Evolutionary conservation across 768 basidiomycete species (phyloP).

Genomic region (Roridomyces roridus): DNA sequence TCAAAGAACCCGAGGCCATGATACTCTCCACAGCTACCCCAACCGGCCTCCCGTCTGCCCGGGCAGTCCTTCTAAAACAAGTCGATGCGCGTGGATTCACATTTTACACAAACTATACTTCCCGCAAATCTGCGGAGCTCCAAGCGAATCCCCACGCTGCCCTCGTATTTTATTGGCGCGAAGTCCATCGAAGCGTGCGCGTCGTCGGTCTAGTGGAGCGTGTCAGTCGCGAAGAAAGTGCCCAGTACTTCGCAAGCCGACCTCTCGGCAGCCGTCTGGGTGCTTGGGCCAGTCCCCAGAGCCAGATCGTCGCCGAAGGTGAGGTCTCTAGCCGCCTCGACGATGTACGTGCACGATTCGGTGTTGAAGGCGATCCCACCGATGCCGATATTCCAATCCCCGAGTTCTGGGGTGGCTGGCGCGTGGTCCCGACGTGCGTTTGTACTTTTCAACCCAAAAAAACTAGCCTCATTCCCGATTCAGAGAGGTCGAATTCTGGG

Average conservation of each 20-base stretch:
- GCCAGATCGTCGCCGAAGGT: constrained; percentile 74
- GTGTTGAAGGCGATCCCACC: constrained; percentile 43
- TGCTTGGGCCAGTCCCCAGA: constrained; percentile 95
- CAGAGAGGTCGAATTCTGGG: constrained; percentile 97
- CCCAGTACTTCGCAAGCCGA: constrained; percentile 81
- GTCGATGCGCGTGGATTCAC: constrained; percentile 90
- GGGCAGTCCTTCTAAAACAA: constrained; percentile 91
- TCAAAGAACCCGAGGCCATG: constrained; percentile 92
- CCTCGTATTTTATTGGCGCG: constrained; percentile 91
- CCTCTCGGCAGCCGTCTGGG: constrained; percentile 87
- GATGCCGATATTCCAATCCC: constrained; percentile 74
- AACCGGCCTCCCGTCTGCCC: constrained; percentile 80
- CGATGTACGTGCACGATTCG: constrained; percentile 63
- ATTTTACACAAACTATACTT: constrained; percentile 97
- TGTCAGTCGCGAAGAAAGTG: constrained; percentile 71
- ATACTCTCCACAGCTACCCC: constrained; percentile 75
- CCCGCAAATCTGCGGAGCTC: constrained; percentile 89
- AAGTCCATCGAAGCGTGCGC: constrained; percentile 80
- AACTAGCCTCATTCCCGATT: background rate
- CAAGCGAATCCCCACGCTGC: constrained; percentile 78
- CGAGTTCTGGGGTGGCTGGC: constrained; percentile 96
- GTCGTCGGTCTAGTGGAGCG: constrained; percentile 88
- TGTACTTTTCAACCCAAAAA: background rate
- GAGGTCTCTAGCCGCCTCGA: constrained; percentile 69
- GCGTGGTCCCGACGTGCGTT: constrained; percentile 86